These are phyloP conservation scores for Fraxinus quadrangulata DNA, from an alignment of 257 asterid genomes.

Conservation along the genomic window DNA sequence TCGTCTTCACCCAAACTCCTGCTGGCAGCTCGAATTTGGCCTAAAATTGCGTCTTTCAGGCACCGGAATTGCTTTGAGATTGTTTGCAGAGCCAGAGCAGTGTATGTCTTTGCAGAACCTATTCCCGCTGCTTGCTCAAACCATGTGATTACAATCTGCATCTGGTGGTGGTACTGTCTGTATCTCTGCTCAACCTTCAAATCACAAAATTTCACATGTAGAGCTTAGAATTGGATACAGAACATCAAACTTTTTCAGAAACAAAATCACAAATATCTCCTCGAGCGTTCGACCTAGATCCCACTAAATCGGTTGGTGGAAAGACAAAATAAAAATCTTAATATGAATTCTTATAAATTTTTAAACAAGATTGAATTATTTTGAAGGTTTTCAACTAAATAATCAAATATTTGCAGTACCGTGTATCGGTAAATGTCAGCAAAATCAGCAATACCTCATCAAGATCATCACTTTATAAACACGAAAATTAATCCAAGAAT, in stretches of 20 bases:
- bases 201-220: slow-evolving; percentile 12
- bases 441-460: slow-evolving; percentile 25
- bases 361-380: too few relatives aligned
- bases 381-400: too few relatives aligned
- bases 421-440: slow-evolving; percentile 8
- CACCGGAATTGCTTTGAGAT: slow-evolving; percentile 96
- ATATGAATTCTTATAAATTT: background rate
- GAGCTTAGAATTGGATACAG: background rate
- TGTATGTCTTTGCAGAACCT: slow-evolving; percentile 85
- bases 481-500: too few relatives aligned
- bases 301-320: background rate
- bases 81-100: slow-evolving; percentile 84
- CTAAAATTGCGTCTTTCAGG: slow-evolving; percentile 82
- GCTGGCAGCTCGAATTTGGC: slow-evolving; percentile 71
- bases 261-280: background rate
- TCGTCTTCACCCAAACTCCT: slow-evolving; percentile 86
- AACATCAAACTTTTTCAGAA: background rate
- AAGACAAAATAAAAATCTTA: slow-evolving; percentile 1
- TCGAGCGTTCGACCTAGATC: background rate
- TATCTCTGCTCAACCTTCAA: slow-evolving; percentile 91
- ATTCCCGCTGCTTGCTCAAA: slow-evolving; percentile 87
- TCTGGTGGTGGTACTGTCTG: slow-evolving; percentile 88
- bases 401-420: slow-evolving; percentile 3
- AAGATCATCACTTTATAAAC: slow-evolving; percentile 1
- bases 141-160: slow-evolving; percentile 87